A percentile compares a stretch with the other conserved stretches of the same genome.
phyloP scores from a whole-genome alignment of 2,329 filamentous ascomycete genomes.

The Aspergillus sp. region DNA sequence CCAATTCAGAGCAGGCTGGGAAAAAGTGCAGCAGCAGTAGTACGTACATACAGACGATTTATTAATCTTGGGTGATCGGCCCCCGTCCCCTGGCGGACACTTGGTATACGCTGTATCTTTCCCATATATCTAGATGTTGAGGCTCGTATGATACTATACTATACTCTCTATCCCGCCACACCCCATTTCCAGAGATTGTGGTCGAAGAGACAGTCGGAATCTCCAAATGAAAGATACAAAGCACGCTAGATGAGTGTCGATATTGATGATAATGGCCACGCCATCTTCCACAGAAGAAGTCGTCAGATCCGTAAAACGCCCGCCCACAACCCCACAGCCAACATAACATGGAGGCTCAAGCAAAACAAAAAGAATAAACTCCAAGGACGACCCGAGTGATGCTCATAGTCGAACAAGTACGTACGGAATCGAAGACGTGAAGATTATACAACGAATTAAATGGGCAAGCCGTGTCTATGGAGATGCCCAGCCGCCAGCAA shows the following conservation, averaged over 20 bases:
- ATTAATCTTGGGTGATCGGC: not conserved
- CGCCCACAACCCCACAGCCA: conserved; percentile 40
- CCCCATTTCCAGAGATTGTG: not conserved
- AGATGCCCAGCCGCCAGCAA: conserved; percentile 88
- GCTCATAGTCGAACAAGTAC: conserved; percentile 38
- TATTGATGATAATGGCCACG: conserved; percentile 40
- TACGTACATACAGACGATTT: not conserved
- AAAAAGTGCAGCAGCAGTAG: too few species aligned
- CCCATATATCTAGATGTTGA: not conserved
- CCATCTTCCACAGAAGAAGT: conserved; percentile 39
- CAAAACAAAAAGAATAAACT: conserved; percentile 31
- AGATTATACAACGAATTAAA: conserved; percentile 38
- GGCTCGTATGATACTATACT: not conserved
- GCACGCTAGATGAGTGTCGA: conserved; percentile 45
- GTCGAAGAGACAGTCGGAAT: conserved; percentile 14
- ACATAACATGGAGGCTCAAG: conserved; percentile 39
- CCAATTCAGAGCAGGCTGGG: too few species aligned
- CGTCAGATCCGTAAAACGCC: conserved; percentile 45
- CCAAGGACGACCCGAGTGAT: conserved; percentile 38
- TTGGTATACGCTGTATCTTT: not conserved
- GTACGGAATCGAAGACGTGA: conserved; percentile 33
- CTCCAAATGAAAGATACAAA: conserved; percentile 38
- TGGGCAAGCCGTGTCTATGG: conserved; percentile 45
- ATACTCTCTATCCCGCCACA: not conserved
- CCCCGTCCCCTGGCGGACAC: not conserved